A percentile compares a stretch with the other conserved stretches of the same genome.
These are phyloP conservation scores for Naganishia cerealis DNA, from an alignment of 1,284 basidiomycete genomes.

Conservation along the genomic window DNA sequence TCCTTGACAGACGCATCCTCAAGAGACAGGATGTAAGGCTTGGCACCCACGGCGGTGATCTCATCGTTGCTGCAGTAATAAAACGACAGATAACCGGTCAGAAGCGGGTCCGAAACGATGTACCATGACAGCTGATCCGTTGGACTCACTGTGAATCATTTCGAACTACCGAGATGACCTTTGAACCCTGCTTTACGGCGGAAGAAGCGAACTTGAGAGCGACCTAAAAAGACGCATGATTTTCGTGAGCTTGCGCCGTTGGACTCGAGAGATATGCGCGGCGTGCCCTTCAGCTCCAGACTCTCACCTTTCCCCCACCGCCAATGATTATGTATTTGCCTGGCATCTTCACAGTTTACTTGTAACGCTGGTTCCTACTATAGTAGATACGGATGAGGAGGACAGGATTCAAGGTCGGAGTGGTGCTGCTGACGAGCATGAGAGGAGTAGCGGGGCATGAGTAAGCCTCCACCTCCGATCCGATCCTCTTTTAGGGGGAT, in stretches of 20 bases:
- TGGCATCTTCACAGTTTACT: slow-evolving; percentile 15
- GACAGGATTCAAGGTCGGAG: too few relatives aligned
- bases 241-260: neutral
- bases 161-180: slow-evolving; percentile 65
- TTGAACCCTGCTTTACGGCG: slow-evolving; percentile 51
- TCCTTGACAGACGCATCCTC: slow-evolving; percentile 60
- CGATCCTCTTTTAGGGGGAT: too few relatives aligned
- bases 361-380: neutral
- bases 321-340: slow-evolving; percentile 48
- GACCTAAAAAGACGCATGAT: slow-evolving; percentile 52
- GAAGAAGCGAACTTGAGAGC: slow-evolving; percentile 62
- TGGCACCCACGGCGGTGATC: slow-evolving; percentile 58
- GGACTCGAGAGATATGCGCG: neutral
- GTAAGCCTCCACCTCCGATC: slow-evolving; percentile 16
- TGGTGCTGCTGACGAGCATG: neutral
- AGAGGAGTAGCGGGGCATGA: slow-evolving; percentile 6
- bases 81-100: neutral
- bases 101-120: neutral
- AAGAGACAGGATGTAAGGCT: slow-evolving; percentile 63
- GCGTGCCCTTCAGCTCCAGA: neutral
- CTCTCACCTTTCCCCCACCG: slow-evolving; percentile 46
- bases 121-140: neutral
- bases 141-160: slow-evolving; percentile 50
- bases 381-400: neutral
- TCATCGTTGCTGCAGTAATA: slow-evolving; percentile 56